Evolutionary conservation across 2,329 filamentous ascomycete species (phyloP).

Genomic region (Penicillium sp.): DNA sequence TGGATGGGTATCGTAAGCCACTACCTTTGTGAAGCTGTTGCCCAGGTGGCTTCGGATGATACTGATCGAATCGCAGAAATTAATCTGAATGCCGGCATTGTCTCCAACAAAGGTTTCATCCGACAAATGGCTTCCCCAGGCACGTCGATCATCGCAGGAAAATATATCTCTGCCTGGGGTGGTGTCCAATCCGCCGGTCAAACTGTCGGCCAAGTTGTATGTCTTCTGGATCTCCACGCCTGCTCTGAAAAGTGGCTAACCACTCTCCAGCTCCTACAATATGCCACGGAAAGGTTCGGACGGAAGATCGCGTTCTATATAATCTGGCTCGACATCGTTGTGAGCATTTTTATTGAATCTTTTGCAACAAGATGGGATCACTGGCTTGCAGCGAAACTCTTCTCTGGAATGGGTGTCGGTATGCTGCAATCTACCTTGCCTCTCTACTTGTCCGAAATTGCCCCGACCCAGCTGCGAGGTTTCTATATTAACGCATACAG

Average conservation of each 20-base stretch:
- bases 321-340: constrained; percentile 34
- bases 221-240: not conserved
- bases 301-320: constrained; percentile 36
- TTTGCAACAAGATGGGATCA: constrained; percentile 39
- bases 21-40: not conserved
- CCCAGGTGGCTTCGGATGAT: not conserved
- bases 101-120: constrained; percentile 44
- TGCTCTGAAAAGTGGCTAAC: not conserved
- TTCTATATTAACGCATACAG: constrained; percentile 42
- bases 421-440: constrained; percentile 44
- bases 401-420: constrained; percentile 43
- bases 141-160: constrained; percentile 33
- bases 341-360: constrained; percentile 39
- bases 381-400: constrained; percentile 38
- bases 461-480: constrained; percentile 42
- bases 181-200: constrained; percentile 41
- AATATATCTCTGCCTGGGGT: constrained; percentile 40
- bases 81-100: constrained; percentile 39
- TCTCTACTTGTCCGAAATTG: constrained; percentile 42
- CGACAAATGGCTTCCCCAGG: constrained; percentile 31
- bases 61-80: constrained; percentile 15
- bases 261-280: constrained; percentile 29
- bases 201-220: constrained; percentile 39
- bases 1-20: constrained; percentile 42
- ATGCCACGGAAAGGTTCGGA: constrained; percentile 35